Conservation (phyloP, 1,139 yeast species). For the Wickerhamomyces sp. region DNA sequence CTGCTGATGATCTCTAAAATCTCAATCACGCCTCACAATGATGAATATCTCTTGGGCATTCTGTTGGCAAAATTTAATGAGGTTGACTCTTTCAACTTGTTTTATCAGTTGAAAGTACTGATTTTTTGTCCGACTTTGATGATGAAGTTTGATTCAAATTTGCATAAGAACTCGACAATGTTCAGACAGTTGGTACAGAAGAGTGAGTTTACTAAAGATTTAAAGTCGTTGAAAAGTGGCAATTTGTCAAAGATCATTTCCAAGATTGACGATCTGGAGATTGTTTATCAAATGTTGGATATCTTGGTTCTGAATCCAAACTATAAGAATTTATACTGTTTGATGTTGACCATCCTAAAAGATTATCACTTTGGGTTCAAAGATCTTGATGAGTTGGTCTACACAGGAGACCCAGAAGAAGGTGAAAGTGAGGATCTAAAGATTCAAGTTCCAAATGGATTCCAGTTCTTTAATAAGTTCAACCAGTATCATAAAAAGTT, state of each 20-base stretch:
- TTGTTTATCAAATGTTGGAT: slow-evolving; percentile 20
- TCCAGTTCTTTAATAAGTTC: slow-evolving; percentile 30
- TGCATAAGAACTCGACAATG: slow-evolving; percentile 20
- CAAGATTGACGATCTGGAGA: slow-evolving; percentile 10
- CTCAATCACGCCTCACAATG: slow-evolving; percentile 20
- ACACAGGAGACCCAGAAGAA: no score
- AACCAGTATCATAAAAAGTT: slow-evolving; percentile 28
- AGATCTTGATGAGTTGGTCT: slow-evolving; percentile 30
- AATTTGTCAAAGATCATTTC: slow-evolving; percentile 14
- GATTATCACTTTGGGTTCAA: slow-evolving; percentile 48
- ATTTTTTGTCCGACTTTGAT: slow-evolving; percentile 24
- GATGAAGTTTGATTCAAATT: slow-evolving; percentile 24
- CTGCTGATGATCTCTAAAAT: slow-evolving; percentile 20
- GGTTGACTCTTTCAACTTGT: slow-evolving; percentile 19
- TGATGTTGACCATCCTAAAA: slow-evolving; percentile 32
- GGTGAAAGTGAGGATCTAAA: slow-evolving; percentile 4
- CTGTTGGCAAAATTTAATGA: slow-evolving; percentile 20
- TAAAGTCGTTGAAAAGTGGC: slow-evolving; percentile 24
- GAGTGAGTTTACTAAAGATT: slow-evolving; percentile 29
- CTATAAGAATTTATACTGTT: slow-evolving; percentile 33
- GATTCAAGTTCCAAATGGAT: slow-evolving; percentile 24
- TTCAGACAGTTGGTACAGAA: slow-evolving; percentile 17
- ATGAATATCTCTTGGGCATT: slow-evolving; percentile 20
- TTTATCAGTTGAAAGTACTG: slow-evolving; percentile 24
- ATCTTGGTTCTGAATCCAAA: slow-evolving; percentile 23